Conservation (phyloP, 2,329 filamentous ascomycete species). For the Neospermospora avenae region DNA sequence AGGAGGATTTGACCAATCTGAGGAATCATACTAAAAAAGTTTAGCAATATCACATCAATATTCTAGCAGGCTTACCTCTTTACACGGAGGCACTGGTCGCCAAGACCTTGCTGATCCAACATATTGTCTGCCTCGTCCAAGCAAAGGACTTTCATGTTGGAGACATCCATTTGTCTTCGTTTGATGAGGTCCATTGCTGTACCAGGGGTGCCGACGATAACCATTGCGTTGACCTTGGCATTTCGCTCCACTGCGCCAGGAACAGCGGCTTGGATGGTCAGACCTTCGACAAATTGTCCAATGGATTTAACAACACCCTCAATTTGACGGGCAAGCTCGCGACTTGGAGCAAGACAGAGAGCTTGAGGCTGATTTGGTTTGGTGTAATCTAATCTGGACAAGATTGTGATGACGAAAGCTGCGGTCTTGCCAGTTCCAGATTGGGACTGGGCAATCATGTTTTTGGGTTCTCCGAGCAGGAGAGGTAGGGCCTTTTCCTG, state of each 20-base stretch:
- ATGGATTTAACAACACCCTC: slow-evolving; percentile 79
- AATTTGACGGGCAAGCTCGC: slow-evolving; percentile 94
- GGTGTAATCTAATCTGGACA: slow-evolving; percentile 77
- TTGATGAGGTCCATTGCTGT: slow-evolving; percentile 87
- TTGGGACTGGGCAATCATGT: slow-evolving; percentile 98
- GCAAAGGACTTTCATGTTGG: slow-evolving; percentile 75
- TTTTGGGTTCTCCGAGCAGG: slow-evolving; percentile 78
- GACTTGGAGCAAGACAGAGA: slow-evolving; percentile 83
- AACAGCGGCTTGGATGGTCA: slow-evolving; percentile 78
- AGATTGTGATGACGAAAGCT: slow-evolving; percentile 88
- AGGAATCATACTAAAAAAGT: slow-evolving; percentile 61
- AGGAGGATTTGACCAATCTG: slow-evolving; percentile 79
- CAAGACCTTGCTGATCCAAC: slow-evolving; percentile 91
- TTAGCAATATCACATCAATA: slow-evolving; percentile 12
- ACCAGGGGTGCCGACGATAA: slow-evolving; percentile 91
- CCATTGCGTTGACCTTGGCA: slow-evolving; percentile 66
- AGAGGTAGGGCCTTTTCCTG: slow-evolving; percentile 92
- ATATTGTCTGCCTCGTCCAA: slow-evolving; percentile 99
- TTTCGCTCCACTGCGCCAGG: slow-evolving; percentile 71
- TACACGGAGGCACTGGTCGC: slow-evolving; percentile 90
- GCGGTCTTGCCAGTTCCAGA: slow-evolving; percentile 98
- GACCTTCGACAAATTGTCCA: slow-evolving; percentile 74
- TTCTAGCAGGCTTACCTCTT: slow-evolving; percentile 62
- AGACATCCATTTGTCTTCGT: slow-evolving; percentile 68
- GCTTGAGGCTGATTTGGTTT: slow-evolving; percentile 74